Percentiles rank a stretch among this genome's conserved stretches.
phyloP scores from a whole-genome alignment of 148 eudicot genomes.

The Diospyros lotus region DNA sequence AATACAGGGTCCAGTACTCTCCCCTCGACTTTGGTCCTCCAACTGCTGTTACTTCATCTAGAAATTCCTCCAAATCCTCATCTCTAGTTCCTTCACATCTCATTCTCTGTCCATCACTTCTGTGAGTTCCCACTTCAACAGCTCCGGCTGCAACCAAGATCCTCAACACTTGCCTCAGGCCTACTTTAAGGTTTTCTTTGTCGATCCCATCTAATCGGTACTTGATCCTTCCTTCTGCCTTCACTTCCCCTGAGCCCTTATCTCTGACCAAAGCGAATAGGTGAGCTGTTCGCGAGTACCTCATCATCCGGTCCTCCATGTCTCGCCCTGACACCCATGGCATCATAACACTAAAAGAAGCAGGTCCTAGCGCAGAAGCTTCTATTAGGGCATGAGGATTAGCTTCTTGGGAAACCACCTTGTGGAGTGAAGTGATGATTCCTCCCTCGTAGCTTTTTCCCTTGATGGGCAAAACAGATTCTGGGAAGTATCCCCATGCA shows the following conservation, averaged over 20 bases:
- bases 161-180: constrained; percentile 59
- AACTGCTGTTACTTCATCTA: constrained; percentile 50
- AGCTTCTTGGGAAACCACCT: constrained; percentile 49
- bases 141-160: constrained; percentile 80
- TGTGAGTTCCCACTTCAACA: constrained; percentile 72
- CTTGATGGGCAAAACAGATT: constrained; percentile 23
- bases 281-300: constrained; percentile 56
- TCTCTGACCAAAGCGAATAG: constrained; percentile 62
- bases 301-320: constrained; percentile 60
- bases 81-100: constrained; percentile 48
- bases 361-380: constrained; percentile 54
- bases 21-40: constrained; percentile 57
- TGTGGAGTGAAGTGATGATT: constrained; percentile 71
- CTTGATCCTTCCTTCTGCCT: constrained; percentile 39
- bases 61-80: constrained; percentile 65
- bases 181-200: constrained; percentile 52
- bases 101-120: constrained; percentile 81
- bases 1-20: constrained; percentile 57
- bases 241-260: constrained; percentile 57
- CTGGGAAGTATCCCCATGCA: constrained; percentile 89
- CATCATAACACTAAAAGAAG: constrained; percentile 34
- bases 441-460: constrained; percentile 76
- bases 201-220: constrained; percentile 42
- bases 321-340: constrained; percentile 86
- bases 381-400: constrained; percentile 53